Percentiles rank a stretch among this genome's conserved stretches.
Conservation (phyloP, 2,329 filamentous ascomycete species). For the Coleophoma cylindrospora region DNA sequence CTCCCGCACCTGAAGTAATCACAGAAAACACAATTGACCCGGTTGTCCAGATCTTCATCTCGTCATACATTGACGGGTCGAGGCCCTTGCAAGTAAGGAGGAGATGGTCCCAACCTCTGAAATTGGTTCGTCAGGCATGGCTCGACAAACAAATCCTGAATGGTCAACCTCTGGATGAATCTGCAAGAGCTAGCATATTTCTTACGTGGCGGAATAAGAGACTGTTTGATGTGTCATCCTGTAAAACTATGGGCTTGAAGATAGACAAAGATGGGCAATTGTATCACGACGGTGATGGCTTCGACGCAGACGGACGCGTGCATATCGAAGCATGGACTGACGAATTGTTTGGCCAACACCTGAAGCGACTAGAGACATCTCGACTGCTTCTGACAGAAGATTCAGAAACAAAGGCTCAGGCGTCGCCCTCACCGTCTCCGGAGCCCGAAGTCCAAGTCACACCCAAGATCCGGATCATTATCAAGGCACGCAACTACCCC, state of each 20-base stretch:
- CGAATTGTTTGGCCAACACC: conserved; percentile 45
- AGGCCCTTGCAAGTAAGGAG: conserved; percentile 59
- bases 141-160: conserved; percentile 53
- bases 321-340: conserved; percentile 74
- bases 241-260: conserved; percentile 60
- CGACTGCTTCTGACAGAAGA: neutral
- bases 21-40: conserved; percentile 33
- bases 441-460: conserved; percentile 17
- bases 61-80: conserved; percentile 58
- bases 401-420: neutral
- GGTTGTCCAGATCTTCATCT: conserved; percentile 61
- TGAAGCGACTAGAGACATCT: conserved; percentile 9
- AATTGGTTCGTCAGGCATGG: conserved; percentile 66
- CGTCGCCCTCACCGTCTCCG: conserved; percentile 11
- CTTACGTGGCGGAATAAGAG: conserved; percentile 74
- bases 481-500: conserved; percentile 47
- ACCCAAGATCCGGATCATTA: conserved; percentile 42
- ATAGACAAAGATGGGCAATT: conserved; percentile 30
- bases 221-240: conserved; percentile 72
- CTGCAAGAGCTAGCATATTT: conserved; percentile 53
- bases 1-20: neutral
- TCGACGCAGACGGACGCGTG: conserved; percentile 50
- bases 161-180: conserved; percentile 27
- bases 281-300: conserved; percentile 31
- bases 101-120: conserved; percentile 62